These are phyloP conservation scores for Colletotrichum horii DNA, from an alignment of 2,329 filamentous ascomycete genomes.

Conservation along the genomic window DNA sequence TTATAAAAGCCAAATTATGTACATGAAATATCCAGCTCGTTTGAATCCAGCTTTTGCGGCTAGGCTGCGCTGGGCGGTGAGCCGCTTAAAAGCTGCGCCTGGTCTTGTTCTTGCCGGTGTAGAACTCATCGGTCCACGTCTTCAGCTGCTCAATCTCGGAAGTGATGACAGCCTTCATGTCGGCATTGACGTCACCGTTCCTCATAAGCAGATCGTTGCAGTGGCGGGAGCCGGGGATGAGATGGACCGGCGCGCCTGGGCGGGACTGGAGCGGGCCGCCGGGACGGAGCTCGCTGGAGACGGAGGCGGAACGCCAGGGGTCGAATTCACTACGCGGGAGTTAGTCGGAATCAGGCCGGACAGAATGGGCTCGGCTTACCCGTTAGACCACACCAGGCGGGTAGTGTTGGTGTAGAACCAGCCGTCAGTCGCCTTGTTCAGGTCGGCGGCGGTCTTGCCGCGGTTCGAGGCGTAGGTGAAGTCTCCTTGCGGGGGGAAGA, in stretches of 20 bases:
- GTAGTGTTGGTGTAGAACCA: slow-evolving; percentile 58
- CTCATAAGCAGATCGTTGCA: slow-evolving; percentile 56
- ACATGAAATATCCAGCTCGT: not conserved
- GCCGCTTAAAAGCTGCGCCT: not conserved
- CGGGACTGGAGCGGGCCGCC: slow-evolving; percentile 57
- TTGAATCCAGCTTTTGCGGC: not conserved
- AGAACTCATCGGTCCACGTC: slow-evolving; percentile 58
- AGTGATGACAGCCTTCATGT: slow-evolving; percentile 47
- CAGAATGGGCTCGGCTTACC: slow-evolving; percentile 22
- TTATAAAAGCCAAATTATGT: not conserved
- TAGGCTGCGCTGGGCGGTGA: not conserved
- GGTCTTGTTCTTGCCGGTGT: slow-evolving; percentile 19
- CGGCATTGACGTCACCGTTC: slow-evolving; percentile 52
- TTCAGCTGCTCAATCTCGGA: slow-evolving; percentile 53
- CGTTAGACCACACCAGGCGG: slow-evolving; percentile 63
- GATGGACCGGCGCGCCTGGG: slow-evolving; percentile 49
- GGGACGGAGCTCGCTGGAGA: slow-evolving; percentile 58
- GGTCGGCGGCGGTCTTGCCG: slow-evolving; percentile 49
- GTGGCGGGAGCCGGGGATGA: slow-evolving; percentile 60
- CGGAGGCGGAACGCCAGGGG: slow-evolving; percentile 61
- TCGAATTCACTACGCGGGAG: slow-evolving; percentile 52
- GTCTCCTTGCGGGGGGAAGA: slow-evolving; percentile 57
- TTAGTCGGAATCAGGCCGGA: not conserved
- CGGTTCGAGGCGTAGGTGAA: slow-evolving; percentile 51
- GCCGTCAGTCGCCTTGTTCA: slow-evolving; percentile 58